A percentile compares a stretch with the other conserved stretches of the same genome.
phyloP scores from a whole-genome alignment of 805 yeast genomes.

The Yarrowia sp. region DNA sequence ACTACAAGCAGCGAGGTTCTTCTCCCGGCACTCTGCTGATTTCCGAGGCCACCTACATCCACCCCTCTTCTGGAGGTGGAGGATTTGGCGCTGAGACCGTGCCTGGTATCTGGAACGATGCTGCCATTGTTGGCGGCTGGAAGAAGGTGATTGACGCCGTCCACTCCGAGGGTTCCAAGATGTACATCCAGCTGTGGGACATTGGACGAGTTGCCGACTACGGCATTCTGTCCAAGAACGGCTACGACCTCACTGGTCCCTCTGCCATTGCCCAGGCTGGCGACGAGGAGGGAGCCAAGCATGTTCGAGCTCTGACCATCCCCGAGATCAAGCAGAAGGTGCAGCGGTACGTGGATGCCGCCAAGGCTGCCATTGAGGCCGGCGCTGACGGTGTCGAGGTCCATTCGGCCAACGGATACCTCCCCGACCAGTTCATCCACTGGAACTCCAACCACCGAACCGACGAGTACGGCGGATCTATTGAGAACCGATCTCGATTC shows the following conservation, averaged over 20 bases:
- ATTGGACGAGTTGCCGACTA: slow-evolving; percentile 53
- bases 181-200: slow-evolving; percentile 55
- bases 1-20: slow-evolving; percentile 64
- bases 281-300: slow-evolving; percentile 33
- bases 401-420: slow-evolving; percentile 70
- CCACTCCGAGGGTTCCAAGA: slow-evolving; percentile 53
- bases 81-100: slow-evolving; percentile 40
- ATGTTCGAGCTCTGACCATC: slow-evolving; percentile 51
- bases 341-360: slow-evolving; percentile 59
- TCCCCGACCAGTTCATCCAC: slow-evolving; percentile 58
- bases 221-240: slow-evolving; percentile 13
- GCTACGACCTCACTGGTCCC: slow-evolving; percentile 23
- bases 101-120: slow-evolving; percentile 67
- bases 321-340: slow-evolving; percentile 56
- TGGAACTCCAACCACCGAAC: slow-evolving; percentile 58
- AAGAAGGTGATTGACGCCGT: slow-evolving; percentile 54
- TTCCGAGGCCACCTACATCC: slow-evolving; percentile 65
- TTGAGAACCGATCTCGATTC: slow-evolving; percentile 63
- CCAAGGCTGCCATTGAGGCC: slow-evolving; percentile 59
- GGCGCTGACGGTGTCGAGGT: slow-evolving; percentile 71
- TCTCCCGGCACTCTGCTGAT: slow-evolving; percentile 65
- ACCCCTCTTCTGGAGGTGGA: slow-evolving; percentile 50
- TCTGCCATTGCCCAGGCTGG: slow-evolving; percentile 38
- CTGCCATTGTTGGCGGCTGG: slow-evolving; percentile 83
- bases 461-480: slow-evolving; percentile 68